Percentiles rank a stretch among this genome's conserved stretches.
Conservation (phyloP, 2,329 filamentous ascomycete species). For the Byssochlamys sp. region DNA sequence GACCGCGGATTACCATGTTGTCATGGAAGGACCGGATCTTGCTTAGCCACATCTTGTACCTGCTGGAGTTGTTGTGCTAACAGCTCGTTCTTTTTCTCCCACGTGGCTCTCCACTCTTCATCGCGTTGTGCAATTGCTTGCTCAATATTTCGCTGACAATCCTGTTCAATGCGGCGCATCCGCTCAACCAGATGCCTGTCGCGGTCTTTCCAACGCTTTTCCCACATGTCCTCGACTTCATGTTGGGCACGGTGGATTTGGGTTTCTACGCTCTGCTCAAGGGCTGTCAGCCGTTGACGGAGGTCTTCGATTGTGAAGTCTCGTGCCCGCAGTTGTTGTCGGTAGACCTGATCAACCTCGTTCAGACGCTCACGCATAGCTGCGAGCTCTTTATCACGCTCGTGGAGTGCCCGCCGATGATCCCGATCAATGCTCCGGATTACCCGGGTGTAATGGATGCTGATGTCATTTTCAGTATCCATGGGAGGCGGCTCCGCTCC, state of each 20-base stretch:
- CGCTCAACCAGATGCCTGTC: constrained; percentile 18
- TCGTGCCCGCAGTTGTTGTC: constrained; percentile 19
- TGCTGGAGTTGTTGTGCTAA: neutral
- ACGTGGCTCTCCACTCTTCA: constrained; percentile 11
- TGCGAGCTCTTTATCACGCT: constrained; percentile 19
- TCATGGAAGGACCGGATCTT: neutral
- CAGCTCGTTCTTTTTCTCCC: constrained; percentile 8
- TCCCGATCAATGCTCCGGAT: constrained; percentile 22
- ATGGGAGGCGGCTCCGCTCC: constrained; percentile 14
- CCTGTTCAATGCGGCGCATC: constrained; percentile 13
- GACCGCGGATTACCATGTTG: neutral
- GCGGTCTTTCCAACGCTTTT: constrained; percentile 25
- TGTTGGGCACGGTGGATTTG: constrained; percentile 21
- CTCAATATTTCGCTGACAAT: constrained; percentile 12
- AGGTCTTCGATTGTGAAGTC: constrained; percentile 22
- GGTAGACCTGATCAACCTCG: constrained; percentile 22
- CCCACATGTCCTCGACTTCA: constrained; percentile 27
- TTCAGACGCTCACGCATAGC: constrained; percentile 18
- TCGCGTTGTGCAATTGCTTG: constrained; percentile 11
- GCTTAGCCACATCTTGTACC: neutral
- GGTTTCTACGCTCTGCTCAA: constrained; percentile 14
- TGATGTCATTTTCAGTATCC: constrained; percentile 21
- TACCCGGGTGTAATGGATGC: constrained; percentile 19
- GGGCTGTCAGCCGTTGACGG: constrained; percentile 10
- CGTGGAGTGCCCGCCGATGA: constrained; percentile 18